Percentiles rank a stretch among this genome's conserved stretches.
Conservation (phyloP, 78 protist genomes). For the Diacronema lutheri region DNA sequence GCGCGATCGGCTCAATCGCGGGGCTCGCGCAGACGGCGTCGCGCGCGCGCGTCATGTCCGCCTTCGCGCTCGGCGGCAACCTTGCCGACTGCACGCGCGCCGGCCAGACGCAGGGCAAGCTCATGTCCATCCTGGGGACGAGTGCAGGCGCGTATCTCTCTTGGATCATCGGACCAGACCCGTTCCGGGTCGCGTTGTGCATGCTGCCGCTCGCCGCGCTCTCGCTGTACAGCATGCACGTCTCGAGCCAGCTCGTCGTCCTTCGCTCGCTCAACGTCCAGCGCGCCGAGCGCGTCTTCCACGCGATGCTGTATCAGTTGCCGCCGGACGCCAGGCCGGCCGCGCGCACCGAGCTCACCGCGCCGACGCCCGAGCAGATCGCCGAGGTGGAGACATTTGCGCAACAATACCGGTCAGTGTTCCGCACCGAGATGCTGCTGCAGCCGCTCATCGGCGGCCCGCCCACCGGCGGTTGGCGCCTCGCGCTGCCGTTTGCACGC, state of each 20-base stretch:
- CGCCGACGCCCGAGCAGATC: not conserved
- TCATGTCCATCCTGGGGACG: slow-evolving; percentile 33
- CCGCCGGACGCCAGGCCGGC: not conserved
- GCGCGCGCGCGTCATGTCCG: slow-evolving; percentile 30
- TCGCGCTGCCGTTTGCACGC: not conserved
- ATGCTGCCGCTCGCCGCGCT: not conserved
- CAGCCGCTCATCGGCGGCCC: not conserved
- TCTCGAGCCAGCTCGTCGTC: not conserved
- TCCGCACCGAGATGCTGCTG: not conserved
- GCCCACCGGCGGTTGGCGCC: not conserved
- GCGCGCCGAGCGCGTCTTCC: slow-evolving; percentile 22
- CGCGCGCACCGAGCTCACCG: not conserved
- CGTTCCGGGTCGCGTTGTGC: not conserved
- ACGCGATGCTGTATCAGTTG: not conserved
- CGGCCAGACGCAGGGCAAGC: slow-evolving; percentile 42
- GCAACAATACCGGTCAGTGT: not conserved
- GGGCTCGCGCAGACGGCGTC: slow-evolving; percentile 46
- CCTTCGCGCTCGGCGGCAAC: slow-evolving; percentile 36
- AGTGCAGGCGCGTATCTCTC: slow-evolving; percentile 27
- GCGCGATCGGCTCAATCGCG: slow-evolving; percentile 16
- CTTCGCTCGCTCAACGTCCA: slow-evolving; percentile 22
- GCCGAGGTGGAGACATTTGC: not conserved
- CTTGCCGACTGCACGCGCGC: slow-evolving; percentile 62
- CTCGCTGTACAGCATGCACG: not conserved
- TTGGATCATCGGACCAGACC: not conserved